These are phyloP conservation scores for Mimosa bimucronata DNA, from an alignment of 306 rosid genomes.

Conservation along the genomic window DNA sequence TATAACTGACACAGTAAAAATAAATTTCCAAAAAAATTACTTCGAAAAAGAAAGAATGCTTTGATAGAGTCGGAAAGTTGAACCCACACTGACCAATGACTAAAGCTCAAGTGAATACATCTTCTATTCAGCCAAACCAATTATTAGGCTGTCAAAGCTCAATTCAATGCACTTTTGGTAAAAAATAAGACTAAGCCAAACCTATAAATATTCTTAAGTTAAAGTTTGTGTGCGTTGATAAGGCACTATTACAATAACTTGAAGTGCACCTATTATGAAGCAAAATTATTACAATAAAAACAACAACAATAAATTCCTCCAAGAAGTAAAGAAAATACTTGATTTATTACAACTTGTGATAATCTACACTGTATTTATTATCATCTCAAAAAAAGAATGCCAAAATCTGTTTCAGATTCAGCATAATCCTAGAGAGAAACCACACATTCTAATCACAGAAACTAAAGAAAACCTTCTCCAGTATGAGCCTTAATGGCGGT, in stretches of 20 bases:
- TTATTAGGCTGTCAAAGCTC: background rate
- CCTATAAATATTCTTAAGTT: background rate
- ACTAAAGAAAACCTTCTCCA: constrained; percentile 1
- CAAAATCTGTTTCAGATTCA: constrained; percentile 2
- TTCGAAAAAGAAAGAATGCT: no score
- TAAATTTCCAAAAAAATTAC: background rate
- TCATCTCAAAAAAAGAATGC: constrained; percentile 6
- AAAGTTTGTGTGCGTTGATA: background rate
- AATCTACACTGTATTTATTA: background rate
- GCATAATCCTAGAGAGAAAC: background rate
- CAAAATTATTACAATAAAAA: background rate
- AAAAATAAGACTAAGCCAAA: background rate
- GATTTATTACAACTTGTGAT: constrained; percentile 6
- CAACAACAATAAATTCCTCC: constrained; percentile 4
- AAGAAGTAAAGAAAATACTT: background rate
- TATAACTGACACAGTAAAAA: background rate
- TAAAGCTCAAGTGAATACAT: background rate
- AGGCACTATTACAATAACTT: background rate
- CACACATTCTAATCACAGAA: constrained; percentile 19
- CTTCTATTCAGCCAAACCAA: background rate
- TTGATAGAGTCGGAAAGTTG: background rate
- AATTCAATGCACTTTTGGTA: background rate
- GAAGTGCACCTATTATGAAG: background rate
- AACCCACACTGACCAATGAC: background rate
- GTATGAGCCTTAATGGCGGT: background rate